These are phyloP conservation scores for Microstroma glucosiphilum DNA, from an alignment of 1,284 basidiomycete genomes.

Conservation along the genomic window DNA sequence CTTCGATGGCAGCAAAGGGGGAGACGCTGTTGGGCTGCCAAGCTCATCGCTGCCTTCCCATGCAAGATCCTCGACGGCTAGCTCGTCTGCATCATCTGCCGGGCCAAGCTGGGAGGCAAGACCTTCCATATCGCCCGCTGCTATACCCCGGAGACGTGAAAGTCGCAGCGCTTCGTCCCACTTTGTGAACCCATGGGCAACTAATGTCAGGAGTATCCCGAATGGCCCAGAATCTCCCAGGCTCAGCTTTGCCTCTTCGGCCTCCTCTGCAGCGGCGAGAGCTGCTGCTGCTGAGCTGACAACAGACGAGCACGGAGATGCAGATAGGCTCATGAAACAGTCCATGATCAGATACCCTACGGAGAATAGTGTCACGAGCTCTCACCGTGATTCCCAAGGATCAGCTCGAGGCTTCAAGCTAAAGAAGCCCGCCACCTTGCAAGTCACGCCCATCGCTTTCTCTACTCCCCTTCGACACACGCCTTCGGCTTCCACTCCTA, in stretches of 20 bases:
- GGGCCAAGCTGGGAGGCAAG: neutral
- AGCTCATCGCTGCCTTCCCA: too few relatives aligned
- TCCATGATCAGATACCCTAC: conserved; percentile 3
- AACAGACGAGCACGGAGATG: neutral
- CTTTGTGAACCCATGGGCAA: too few relatives aligned
- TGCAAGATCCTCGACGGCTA: neutral
- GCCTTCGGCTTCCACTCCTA: neutral
- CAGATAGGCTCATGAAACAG: neutral
- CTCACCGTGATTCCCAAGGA: neutral
- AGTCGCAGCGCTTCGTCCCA: neutral
- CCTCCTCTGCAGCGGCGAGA: neutral
- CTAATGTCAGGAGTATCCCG: neutral
- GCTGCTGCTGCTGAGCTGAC: neutral
- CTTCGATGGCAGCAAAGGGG: conserved; percentile 20
- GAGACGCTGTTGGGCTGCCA: neutral
- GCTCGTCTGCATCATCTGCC: neutral
- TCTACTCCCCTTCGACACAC: neutral
- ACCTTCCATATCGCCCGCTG: neutral
- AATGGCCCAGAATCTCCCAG: neutral
- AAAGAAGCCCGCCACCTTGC: neutral
- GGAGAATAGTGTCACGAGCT: neutral
- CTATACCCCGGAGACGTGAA: conserved; percentile 9
- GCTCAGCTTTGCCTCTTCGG: conserved; percentile 1
- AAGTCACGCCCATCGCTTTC: conserved; percentile 1
- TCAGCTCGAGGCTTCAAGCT: neutral